Percentiles rank a stretch among this genome's conserved stretches.
phyloP scores from a whole-genome alignment of 2,329 filamentous ascomycete species.

The Lasiodiplodia sp. region DNA sequence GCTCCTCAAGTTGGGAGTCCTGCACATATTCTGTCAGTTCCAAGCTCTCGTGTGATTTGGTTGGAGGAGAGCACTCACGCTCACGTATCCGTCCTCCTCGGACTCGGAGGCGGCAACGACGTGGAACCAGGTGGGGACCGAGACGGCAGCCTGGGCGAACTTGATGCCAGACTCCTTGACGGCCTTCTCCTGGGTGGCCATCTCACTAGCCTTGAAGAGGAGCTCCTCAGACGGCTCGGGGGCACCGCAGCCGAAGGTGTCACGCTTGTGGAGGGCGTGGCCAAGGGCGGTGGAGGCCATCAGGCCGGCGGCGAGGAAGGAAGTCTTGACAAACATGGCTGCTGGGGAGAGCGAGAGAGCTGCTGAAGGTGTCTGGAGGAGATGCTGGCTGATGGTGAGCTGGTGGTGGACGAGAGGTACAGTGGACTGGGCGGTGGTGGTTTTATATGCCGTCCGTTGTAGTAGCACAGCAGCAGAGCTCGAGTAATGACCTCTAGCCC shows the following conservation, averaged over 20 bases:
- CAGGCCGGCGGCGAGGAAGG: constrained; percentile 12
- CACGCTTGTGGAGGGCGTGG: constrained; percentile 14
- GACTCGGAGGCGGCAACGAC: constrained; percentile 39
- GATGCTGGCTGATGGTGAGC: constrained; percentile 2
- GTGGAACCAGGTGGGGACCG: constrained; percentile 45
- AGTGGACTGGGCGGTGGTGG: not conserved
- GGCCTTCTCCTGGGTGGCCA: constrained; percentile 32
- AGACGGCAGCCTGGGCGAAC: constrained; percentile 35
- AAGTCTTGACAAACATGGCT: constrained; percentile 17
- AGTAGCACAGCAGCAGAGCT: constrained; percentile 7
- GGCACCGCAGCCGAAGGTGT: constrained; percentile 33
- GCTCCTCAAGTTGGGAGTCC: constrained; percentile 18
- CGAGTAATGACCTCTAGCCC: not conserved
- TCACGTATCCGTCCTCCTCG: constrained; percentile 32
- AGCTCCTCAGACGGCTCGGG: constrained; percentile 33
- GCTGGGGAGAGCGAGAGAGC: not conserved
- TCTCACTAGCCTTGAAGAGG: constrained; percentile 32
- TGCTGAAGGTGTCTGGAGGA: not conserved
- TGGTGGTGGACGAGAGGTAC: not conserved
- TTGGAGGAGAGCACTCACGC: constrained; percentile 7
- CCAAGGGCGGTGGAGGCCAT: constrained; percentile 5
- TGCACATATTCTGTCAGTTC: not conserved
- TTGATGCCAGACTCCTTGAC: constrained; percentile 19
- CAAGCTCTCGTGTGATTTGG: not conserved
- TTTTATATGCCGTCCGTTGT: constrained; percentile 1